Percentiles rank a stretch among this genome's conserved stretches.
Evolutionary conservation across 2,329 filamentous ascomycete species (phyloP).

Genomic region (Alternaria postmessia): DNA sequence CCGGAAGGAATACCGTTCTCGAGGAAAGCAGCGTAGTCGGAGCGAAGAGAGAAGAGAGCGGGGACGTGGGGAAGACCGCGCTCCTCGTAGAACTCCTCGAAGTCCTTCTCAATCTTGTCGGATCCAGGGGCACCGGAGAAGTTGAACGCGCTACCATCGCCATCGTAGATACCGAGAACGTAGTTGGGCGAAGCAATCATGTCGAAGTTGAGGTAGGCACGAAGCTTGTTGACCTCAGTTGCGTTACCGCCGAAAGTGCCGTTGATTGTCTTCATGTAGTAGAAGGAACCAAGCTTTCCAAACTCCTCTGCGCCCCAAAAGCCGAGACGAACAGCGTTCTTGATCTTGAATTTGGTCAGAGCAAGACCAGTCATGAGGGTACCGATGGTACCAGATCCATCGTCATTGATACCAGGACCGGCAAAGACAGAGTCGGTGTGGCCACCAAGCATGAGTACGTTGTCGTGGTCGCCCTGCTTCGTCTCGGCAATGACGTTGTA

Average conservation of each 20-base stretch:
- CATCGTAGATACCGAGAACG: conserved; percentile 51
- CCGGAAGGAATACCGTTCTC: conserved; percentile 51
- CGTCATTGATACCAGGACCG: conserved; percentile 54
- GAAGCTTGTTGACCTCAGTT: conserved; percentile 49
- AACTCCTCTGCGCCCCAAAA: conserved; percentile 55
- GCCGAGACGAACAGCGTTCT: conserved; percentile 53
- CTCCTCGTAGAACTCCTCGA: conserved; percentile 47
- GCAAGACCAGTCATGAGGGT: conserved; percentile 50
- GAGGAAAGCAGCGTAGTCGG: conserved; percentile 54
- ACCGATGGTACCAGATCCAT: conserved; percentile 52
- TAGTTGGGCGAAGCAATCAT: conserved; percentile 54
- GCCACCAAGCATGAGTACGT: conserved; percentile 52
- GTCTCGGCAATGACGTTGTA: conserved; percentile 51
- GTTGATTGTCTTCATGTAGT: conserved; percentile 50
- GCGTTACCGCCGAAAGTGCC: conserved; percentile 39
- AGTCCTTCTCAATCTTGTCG: conserved; percentile 47
- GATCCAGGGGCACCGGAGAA: conserved; percentile 48
- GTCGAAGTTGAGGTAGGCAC: conserved; percentile 56
- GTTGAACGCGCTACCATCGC: conserved; percentile 50
- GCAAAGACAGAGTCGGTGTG: conserved; percentile 54
- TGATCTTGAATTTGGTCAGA: conserved; percentile 50
- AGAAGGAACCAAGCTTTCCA: conserved; percentile 49
- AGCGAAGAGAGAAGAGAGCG: conserved; percentile 50
- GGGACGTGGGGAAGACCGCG: conserved; percentile 44
- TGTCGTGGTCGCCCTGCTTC: conserved; percentile 52